phyloP scores from a whole-genome alignment of 106 monocot species.

The Alisma plantagoaquatica region DNA sequence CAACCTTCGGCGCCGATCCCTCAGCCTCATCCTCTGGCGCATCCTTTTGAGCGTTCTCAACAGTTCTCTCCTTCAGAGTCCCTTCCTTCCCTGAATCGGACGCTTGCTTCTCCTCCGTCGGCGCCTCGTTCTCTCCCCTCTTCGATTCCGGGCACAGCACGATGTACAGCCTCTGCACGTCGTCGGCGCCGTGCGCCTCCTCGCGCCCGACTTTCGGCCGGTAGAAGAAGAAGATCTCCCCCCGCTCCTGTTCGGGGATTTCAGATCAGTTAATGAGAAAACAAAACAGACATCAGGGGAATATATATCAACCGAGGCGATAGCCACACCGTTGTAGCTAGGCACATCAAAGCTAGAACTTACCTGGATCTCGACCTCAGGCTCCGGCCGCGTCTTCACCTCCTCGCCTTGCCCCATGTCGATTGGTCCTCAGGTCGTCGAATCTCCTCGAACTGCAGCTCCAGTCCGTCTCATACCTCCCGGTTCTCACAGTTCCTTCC shows the following conservation, averaged over 20 bases:
- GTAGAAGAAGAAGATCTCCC: slow-evolving; percentile 85
- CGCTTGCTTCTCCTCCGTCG: slow-evolving; percentile 20
- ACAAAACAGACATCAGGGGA: no score
- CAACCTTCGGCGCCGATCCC: no score
- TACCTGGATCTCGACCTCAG: slow-evolving; percentile 64
- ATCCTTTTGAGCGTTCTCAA: no score
- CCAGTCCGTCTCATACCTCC: no score
- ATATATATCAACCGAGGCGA: no score
- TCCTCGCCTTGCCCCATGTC: slow-evolving; percentile 69
- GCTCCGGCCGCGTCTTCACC: slow-evolving; percentile 48
- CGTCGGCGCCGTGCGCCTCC: slow-evolving; percentile 43
- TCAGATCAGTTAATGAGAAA: background rate
- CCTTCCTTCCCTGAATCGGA: slow-evolving; percentile 54
- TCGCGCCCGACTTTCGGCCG: slow-evolving; percentile 59
- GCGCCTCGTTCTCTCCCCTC: slow-evolving; percentile 25
- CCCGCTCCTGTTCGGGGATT: slow-evolving; percentile 82
- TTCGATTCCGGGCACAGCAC: slow-evolving; percentile 52
- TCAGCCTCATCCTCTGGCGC: no score
- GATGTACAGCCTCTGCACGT: slow-evolving; percentile 62
- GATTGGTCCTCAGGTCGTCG: no score
- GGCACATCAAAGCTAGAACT: background rate
- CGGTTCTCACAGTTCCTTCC: no score
- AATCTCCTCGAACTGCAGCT: no score
- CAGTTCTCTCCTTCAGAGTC: no score
- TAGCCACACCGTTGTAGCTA: background rate